These are phyloP conservation scores for Phytophthora pinifolia DNA, from an alignment of 352 stramenopile genomes.

Conservation along the genomic window DNA sequence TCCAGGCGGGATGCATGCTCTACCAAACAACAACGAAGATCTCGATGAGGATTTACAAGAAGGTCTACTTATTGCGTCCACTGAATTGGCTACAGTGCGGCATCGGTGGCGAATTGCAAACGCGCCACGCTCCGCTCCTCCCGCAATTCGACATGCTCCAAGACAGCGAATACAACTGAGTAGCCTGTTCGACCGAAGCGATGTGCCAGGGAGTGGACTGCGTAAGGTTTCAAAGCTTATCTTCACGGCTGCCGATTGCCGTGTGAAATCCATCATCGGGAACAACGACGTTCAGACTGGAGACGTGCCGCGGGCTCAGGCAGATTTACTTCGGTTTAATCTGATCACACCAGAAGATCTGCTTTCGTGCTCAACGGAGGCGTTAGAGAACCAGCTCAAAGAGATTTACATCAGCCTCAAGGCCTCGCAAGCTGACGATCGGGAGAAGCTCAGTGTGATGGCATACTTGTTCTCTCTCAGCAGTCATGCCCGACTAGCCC, in stretches of 20 bases:
- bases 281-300: constrained; percentile 53
- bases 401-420: constrained; percentile 77
- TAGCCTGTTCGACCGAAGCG: constrained; percentile 35
- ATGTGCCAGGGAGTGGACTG: constrained; percentile 32
- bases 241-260: constrained; percentile 56
- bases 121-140: constrained; percentile 35
- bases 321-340: constrained; percentile 42
- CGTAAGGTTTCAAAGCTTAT: constrained; percentile 57
- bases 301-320: constrained; percentile 23
- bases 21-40: constrained; percentile 9
- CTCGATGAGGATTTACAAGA: constrained; percentile 7
- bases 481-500: constrained; percentile 55
- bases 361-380: constrained; percentile 43
- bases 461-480: constrained; percentile 63
- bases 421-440: constrained; percentile 17
- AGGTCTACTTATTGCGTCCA: constrained; percentile 2
- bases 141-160: constrained; percentile 6
- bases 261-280: constrained; percentile 62
- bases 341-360: constrained; percentile 39
- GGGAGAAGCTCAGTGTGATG: constrained; percentile 53
- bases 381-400: constrained; percentile 70
- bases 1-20: not conserved
- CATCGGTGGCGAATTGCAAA: constrained; percentile 20
- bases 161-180: constrained; percentile 21
- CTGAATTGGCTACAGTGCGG: not conserved